Percentiles rank a stretch among this genome's conserved stretches.
Conservation (phyloP, 2,329 filamentous ascomycete genomes). For the Alternaria arborescens region DNA sequence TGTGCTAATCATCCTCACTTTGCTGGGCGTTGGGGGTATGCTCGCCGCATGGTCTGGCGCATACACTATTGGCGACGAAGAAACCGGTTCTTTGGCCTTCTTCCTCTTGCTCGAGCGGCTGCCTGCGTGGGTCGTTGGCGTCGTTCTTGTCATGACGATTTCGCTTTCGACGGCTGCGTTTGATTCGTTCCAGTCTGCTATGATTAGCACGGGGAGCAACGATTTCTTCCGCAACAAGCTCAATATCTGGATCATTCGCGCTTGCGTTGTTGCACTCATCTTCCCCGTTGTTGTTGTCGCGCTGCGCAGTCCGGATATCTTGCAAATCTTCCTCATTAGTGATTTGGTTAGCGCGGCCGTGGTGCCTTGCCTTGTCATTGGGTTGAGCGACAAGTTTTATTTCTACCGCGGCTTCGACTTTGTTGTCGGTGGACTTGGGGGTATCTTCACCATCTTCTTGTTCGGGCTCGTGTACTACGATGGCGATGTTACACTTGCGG, state of each 20-base stretch:
- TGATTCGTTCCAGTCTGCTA: conserved; percentile 81
- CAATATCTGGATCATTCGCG: conserved; percentile 77
- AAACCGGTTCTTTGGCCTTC: conserved; percentile 74
- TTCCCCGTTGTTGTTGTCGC: conserved; percentile 78
- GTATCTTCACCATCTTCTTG: conserved; percentile 80
- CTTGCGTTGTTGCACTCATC: conserved; percentile 74
- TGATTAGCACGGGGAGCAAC: conserved; percentile 86
- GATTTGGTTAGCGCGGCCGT: conserved; percentile 80
- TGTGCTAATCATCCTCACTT: conserved; percentile 73
- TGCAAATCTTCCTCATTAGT: conserved; percentile 84
- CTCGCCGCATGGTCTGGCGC: conserved; percentile 82
- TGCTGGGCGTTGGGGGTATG: conserved; percentile 77
- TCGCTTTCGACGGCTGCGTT: conserved; percentile 80
- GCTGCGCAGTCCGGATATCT: conserved; percentile 74
- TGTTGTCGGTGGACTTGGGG: conserved; percentile 78
- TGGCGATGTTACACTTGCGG: conserved; percentile 69
- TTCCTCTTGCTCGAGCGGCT: conserved; percentile 77
- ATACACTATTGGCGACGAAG: conserved; percentile 68
- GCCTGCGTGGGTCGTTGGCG: conserved; percentile 81
- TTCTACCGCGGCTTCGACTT: conserved; percentile 85
- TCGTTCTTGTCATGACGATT: conserved; percentile 82
- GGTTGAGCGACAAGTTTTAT: conserved; percentile 70
- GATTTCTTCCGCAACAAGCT: conserved; percentile 85
- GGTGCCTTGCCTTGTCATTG: conserved; percentile 78
- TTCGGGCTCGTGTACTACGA: conserved; percentile 83